phyloP scores from a whole-genome alignment of 2,329 filamentous ascomycete species.

The Aspergillus sergii region DNA sequence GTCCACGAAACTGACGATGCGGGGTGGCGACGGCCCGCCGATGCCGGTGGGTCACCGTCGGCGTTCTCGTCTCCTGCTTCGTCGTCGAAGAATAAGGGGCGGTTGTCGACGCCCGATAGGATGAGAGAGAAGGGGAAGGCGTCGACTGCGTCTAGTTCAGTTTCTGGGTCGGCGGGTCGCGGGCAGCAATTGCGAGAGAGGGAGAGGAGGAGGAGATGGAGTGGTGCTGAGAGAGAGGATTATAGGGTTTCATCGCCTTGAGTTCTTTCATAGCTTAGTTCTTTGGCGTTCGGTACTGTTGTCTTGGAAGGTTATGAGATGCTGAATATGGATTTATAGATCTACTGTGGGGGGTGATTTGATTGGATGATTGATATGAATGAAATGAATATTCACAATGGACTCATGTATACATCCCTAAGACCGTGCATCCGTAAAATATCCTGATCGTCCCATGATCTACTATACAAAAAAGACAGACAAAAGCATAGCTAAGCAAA shows the following conservation, averaged over 20 bases:
- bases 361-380: neutral
- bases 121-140: conserved; percentile 8
- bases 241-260: conserved; percentile 11
- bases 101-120: conserved; percentile 17
- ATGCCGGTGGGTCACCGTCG: conserved; percentile 3
- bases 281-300: neutral
- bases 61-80: conserved; percentile 11
- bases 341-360: neutral
- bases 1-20: conserved; percentile 26
- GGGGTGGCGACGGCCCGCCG: conserved; percentile 22
- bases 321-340: neutral
- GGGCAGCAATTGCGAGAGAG: conserved; percentile 18
- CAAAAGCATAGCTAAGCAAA: conserved; percentile 4
- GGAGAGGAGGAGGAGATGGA: conserved; percentile 26
- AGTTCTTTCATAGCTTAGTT: neutral
- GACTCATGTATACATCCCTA: conserved; percentile 8
- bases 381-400: conserved; percentile 3
- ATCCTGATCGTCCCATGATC: conserved; percentile 3
- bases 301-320: neutral
- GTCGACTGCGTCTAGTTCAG: neutral
- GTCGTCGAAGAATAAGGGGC: conserved; percentile 15
- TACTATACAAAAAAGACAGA: conserved; percentile 13
- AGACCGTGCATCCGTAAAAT: conserved; percentile 10
- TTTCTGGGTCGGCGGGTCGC: conserved; percentile 10
- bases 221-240: conserved; percentile 21